Evolutionary conservation across 768 basidiomycete species (phyloP).

Genomic region (Pleurotus cornucopiae): DNA sequence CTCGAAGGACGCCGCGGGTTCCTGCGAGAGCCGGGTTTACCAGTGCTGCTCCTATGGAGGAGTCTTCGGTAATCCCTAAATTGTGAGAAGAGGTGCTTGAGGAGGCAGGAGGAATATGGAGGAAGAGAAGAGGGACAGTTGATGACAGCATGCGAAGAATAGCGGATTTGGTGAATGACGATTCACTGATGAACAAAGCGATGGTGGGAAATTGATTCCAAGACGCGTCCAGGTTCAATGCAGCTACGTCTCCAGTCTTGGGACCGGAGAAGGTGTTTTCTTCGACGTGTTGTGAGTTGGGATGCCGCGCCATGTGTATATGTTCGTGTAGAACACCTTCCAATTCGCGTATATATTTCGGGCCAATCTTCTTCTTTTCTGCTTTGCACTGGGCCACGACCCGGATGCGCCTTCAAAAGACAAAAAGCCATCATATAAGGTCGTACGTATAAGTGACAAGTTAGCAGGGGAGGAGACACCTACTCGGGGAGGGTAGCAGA

Average conservation of each 20-base stretch:
- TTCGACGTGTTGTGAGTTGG: not conserved
- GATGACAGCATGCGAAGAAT: constrained; percentile 70
- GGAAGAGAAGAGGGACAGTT: constrained; percentile 70
- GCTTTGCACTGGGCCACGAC: constrained; percentile 91
- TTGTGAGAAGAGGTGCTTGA: not conserved
- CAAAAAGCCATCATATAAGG: not conserved
- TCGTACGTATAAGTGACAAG: not conserved
- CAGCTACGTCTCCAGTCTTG: no score
- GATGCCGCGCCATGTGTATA: constrained; percentile 17
- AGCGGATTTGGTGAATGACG: constrained; percentile 70
- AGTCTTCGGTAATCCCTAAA: constrained; percentile 10
- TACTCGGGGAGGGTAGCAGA: no score
- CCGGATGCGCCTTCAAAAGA: constrained; percentile 51
- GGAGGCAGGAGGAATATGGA: constrained; percentile 60
- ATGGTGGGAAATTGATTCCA: constrained; percentile 35
- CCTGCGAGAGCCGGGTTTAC: constrained; percentile 70
- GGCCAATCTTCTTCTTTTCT: constrained; percentile 75
- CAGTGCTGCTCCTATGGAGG: constrained; percentile 43
- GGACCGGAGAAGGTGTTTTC: not conserved
- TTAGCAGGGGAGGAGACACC: no score
- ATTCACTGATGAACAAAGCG: constrained; percentile 79
- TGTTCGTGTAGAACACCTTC: constrained; percentile 79
- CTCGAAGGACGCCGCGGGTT: constrained; percentile 49
- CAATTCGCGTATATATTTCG: constrained; percentile 81
- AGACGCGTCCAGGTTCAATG: no score